phyloP scores from a whole-genome alignment of 495 filamentous ascomycete species.

The Bryoglossum gracile region DNA sequence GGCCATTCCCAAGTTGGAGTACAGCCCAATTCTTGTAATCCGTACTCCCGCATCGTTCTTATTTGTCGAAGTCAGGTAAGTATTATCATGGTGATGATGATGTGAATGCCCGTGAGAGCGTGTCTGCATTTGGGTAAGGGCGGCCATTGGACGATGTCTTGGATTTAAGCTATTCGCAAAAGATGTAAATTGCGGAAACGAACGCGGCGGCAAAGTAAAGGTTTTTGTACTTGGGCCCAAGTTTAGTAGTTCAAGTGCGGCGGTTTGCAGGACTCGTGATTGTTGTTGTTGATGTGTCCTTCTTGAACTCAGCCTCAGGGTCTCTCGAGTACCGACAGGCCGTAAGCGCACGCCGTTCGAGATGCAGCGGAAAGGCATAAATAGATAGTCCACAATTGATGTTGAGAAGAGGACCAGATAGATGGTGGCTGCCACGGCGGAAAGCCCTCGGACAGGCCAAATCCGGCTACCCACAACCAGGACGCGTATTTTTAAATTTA shows the following conservation, averaged over 20 bases:
- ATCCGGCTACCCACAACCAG: constrained; percentile 14
- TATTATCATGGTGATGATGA: constrained; percentile 79
- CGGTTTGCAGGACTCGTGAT: constrained; percentile 21
- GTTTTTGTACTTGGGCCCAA: constrained; percentile 5
- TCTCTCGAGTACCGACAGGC: constrained; percentile 10
- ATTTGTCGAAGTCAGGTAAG: constrained; percentile 79
- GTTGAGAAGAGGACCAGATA: not conserved
- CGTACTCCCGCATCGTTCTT: constrained; percentile 90
- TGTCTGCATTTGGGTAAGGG: constrained; percentile 36
- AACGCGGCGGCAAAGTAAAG: constrained; percentile 8
- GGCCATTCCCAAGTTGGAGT: constrained; percentile 90
- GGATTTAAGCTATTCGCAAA: constrained; percentile 14
- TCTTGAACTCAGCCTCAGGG: constrained; percentile 18
- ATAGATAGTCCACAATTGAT: not conserved
- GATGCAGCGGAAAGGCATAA: constrained; percentile 19
- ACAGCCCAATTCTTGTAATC: constrained; percentile 87
- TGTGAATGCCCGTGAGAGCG: constrained; percentile 46
- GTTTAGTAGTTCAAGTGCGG: constrained; percentile 5
- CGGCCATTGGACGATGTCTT: constrained; percentile 24
- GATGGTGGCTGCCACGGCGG: too few species aligned
- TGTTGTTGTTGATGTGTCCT: constrained; percentile 35
- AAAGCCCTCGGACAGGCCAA: constrained; percentile 14
- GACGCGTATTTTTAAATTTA: constrained; percentile 6
- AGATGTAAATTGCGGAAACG: constrained; percentile 16
- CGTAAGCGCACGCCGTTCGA: constrained; percentile 19